Evolutionary conservation across 495 filamentous ascomycete genomes (phyloP).

Genomic region (Penicillium bialowiezense): DNA sequence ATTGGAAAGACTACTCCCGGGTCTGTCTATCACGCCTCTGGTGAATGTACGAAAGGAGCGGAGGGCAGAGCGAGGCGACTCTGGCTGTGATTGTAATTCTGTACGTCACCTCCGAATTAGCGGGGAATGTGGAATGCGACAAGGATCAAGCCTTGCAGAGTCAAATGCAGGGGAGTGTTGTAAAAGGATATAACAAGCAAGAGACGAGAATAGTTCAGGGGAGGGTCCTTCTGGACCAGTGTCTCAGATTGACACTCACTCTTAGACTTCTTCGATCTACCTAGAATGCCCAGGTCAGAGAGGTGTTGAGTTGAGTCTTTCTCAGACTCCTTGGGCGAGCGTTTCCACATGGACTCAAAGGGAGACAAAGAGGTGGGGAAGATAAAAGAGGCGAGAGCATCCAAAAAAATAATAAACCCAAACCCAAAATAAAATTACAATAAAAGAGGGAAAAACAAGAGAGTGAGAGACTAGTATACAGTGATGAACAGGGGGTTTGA

Average conservation of each 20-base stretch:
- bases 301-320: slow-evolving; percentile 31
- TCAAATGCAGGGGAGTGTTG: slow-evolving; percentile 8
- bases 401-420: slow-evolving; percentile 1
- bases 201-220: slow-evolving; percentile 2
- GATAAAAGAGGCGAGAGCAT: slow-evolving; percentile 11
- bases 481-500: background rate
- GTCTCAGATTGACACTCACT: slow-evolving; percentile 31
- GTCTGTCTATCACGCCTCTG: slow-evolving; percentile 27
- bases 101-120: slow-evolving; percentile 22
- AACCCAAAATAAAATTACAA: slow-evolving; percentile 2
- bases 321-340: slow-evolving; percentile 44
- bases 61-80: slow-evolving; percentile 35
- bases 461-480: slow-evolving; percentile 1
- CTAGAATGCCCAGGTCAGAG: slow-evolving; percentile 39
- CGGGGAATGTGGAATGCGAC: slow-evolving; percentile 11
- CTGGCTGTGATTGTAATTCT: slow-evolving; percentile 34
- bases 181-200: background rate
- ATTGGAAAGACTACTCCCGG: slow-evolving; percentile 28
- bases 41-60: slow-evolving; percentile 33
- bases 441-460: slow-evolving; percentile 10
- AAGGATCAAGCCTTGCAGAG: slow-evolving; percentile 1
- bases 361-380: slow-evolving; percentile 15
- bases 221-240: slow-evolving; percentile 13
- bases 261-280: slow-evolving; percentile 34
- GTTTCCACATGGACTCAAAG: slow-evolving; percentile 44